These are phyloP conservation scores for Setaria italica DNA, from an alignment of 202 grass and related monocot genomes.

Conservation along the genomic window DNA sequence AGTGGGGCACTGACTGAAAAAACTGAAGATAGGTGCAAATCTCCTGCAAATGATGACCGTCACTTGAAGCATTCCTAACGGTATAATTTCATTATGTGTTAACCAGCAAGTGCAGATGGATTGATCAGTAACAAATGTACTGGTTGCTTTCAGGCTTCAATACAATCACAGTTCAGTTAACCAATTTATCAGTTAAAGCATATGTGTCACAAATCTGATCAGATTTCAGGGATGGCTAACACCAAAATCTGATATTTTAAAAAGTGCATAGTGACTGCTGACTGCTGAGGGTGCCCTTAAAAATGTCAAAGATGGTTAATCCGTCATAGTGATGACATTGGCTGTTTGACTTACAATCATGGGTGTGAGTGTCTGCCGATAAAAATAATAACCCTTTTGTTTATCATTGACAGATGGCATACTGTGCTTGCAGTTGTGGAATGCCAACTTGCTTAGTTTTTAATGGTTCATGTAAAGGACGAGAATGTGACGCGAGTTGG, in stretches of 20 bases:
- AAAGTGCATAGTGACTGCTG: not conserved
- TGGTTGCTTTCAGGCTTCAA: slow-evolving; percentile 17
- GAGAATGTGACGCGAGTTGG: slow-evolving; percentile 28
- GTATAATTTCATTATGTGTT: not conserved
- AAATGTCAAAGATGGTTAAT: slow-evolving; percentile 52
- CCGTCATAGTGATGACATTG: slow-evolving; percentile 45
- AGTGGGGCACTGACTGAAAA: not conserved
- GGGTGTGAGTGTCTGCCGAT: not conserved
- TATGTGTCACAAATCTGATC: not conserved
- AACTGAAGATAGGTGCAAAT: not conserved
- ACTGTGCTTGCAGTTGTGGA: not conserved
- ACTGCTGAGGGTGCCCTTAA: not conserved
- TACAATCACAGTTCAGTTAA: slow-evolving; percentile 17
- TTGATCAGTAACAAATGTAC: not conserved
- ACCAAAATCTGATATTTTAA: not conserved
- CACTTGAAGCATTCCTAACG: not conserved
- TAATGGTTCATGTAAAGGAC: slow-evolving; percentile 2
- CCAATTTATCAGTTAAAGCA: not conserved
- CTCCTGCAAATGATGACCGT: not conserved
- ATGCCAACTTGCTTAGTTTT: slow-evolving; percentile 25
- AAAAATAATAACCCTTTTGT: not conserved
- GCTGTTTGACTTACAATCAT: slow-evolving; percentile 37
- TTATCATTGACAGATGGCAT: not conserved
- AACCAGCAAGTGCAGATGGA: not conserved
- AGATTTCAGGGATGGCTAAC: slow-evolving; percentile 15